Base-by-base conservation (phyloP, 805 yeast genomes). In the Kodamaea jinghongensis region DNA sequence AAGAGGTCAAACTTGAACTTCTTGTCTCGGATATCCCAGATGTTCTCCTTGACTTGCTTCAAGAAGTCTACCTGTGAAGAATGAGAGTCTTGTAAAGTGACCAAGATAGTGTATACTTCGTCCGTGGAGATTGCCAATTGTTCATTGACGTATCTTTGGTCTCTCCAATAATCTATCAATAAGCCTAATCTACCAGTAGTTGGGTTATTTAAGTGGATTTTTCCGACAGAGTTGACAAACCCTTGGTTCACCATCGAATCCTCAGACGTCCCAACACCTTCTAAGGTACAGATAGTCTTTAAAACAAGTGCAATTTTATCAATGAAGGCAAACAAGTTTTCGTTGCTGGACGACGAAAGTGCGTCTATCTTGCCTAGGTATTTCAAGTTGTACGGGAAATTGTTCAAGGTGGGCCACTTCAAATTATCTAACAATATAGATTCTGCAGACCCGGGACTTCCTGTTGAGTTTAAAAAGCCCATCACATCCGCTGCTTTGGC, bases 91-190 rank as follows among this genome's bases (percentile, higher is more conserved):
- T 47, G 55, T 3, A 65, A 42, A 20, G 54, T 51, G 6, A 67
- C 34, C 20, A 57, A 46, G 1, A 60, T 46, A 12, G 41, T 35
- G 38, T 62, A 54, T 2, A 40, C 45, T 5, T 49, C 45, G 1
- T 61, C 63, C 5, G 43, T 8, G 5, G 41, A 27, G 27, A 35
- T 26, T 9, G 26, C 46, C 12, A 13, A 46, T 34, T 58, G 56
- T 25, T 56, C 60, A 42, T 60, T 55, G 11, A 63, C 45, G 34
- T 34, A 51, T 22, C 67, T 46, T 22, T 41, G 52, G 39, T 64
- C 70, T 34, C 52, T 49, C 73, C 73, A 69, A 38, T 50, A 68
- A 6, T 54, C 53, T n/a, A 65, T 44, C 32, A 60, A 61, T 10
- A 67, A 40, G 0, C 75, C 75, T 17, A 68, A 45, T 33, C 52